Base-by-base conservation (phyloP, 176 grass and related monocot genomes). In the Oryza coarctata region DNA sequence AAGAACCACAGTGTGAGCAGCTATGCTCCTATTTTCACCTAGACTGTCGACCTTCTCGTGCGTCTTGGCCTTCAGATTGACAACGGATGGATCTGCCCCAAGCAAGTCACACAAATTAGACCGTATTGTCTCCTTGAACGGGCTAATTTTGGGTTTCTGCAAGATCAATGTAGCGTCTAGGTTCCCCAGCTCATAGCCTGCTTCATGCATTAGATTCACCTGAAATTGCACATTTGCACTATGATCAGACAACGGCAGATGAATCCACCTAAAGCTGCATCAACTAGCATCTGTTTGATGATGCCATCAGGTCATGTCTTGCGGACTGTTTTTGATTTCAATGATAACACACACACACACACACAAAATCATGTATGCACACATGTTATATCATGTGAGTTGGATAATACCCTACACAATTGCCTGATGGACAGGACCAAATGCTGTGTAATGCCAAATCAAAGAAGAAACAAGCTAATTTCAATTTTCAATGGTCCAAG, bases 21-120 rank as follows among this genome's bases (percentile, higher is more conserved):
- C 96, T 62, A 99, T 95, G 76, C 96, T 99, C 81, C 91, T 90
- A 39, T 99, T 99, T 76, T 99, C 96, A 34, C 96, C 96, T 34
- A 99, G 89, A 84, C 96, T 99, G 77, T 99, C 96, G 0, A 99
- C 96, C 81, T 99, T 95, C 75, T 99, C 96, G 31, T 99, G 96
- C 0, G 91, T 99, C 81, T 99, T 99, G 41, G 96, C 96, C 90
- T 99, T 99, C 58, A 99, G 93, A 80, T 99, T 99, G 27, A 99
- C 87, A 15, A 95, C 91, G 55, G 96, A 92, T 17, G 89, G 93
- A 89, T 94, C 87, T 2, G 91, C 93, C 74, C 88, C 88, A 9
- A 99, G 90, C 38, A 99, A 77, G 43, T 86, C 88, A 35, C 96
- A 95, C 47, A 99, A 92, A 71, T 95, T 99, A 1, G 93, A 87